Percentiles rank a stretch among this genome's conserved stretches.
Conservation (phyloP, 345 rosid species). For the Durio zibethinus region DNA sequence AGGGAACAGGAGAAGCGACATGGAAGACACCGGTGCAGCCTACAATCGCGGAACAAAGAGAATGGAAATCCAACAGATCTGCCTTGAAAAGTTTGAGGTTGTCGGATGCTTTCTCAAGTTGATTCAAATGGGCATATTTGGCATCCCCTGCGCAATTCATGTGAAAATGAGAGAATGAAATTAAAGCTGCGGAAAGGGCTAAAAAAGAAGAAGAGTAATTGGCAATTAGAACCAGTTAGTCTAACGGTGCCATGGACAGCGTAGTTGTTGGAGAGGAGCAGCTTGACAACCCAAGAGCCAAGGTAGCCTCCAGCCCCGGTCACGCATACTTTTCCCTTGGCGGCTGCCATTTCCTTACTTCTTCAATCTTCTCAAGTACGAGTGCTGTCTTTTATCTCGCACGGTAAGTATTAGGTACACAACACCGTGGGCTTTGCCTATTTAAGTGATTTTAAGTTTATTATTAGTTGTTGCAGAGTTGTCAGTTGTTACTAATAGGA, state of each 20-base stretch:
- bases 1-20: constrained; percentile 64
- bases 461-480: too few species aligned
- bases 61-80: constrained; percentile 47
- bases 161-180: background rate
- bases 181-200: too few species aligned
- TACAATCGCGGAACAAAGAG: constrained; percentile 40
- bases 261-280: constrained; percentile 52
- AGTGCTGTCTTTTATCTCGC: too few species aligned
- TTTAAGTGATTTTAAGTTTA: too few species aligned
- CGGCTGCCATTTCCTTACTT: too few species aligned
- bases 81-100: constrained; percentile 66
- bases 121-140: constrained; percentile 51
- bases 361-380: too few species aligned
- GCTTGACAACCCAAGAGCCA: constrained; percentile 59
- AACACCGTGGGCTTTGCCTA: too few species aligned
- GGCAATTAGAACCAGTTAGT: constrained; percentile 28
- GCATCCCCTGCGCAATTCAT: constrained; percentile 29
- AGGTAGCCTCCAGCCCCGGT: constrained; percentile 75
- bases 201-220: too few species aligned
- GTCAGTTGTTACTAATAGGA: too few species aligned
- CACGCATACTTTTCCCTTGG: constrained; percentile 49
- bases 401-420: too few species aligned
- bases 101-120: constrained; percentile 48
- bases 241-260: constrained; percentile 61
- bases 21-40: constrained; percentile 72